These are phyloP conservation scores for Trypanosoma caninum DNA, from an alignment of 208 protist species.

Conservation along the genomic window DNA sequence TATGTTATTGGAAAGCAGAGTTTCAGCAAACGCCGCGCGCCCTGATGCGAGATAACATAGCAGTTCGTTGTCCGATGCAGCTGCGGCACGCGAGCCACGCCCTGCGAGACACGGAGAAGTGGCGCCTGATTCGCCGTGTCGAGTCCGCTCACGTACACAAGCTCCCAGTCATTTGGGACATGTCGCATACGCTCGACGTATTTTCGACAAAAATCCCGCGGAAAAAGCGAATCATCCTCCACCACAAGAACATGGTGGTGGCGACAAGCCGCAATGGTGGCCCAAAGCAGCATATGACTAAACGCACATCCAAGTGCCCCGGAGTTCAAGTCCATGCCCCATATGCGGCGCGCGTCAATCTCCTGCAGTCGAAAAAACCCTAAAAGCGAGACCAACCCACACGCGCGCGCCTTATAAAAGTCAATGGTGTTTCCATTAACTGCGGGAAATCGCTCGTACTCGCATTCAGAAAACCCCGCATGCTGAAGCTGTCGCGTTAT, in stretches of 20 bases:
- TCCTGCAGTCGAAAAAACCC: slow-evolving; percentile 45
- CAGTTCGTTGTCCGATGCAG: slow-evolving; percentile 85
- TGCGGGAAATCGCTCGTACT: slow-evolving; percentile 43
- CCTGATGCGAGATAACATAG: slow-evolving; percentile 64
- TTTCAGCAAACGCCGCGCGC: slow-evolving; percentile 52
- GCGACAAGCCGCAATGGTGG: slow-evolving; percentile 42
- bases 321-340: slow-evolving; percentile 84
- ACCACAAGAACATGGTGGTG: slow-evolving; percentile 33
- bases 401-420: slow-evolving; percentile 22
- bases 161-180: slow-evolving; percentile 69
- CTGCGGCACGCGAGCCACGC: slow-evolving; percentile 66
- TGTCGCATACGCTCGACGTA: slow-evolving; percentile 19
- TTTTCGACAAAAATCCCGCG: slow-evolving; percentile 29
- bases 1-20: slow-evolving; percentile 70
- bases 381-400: slow-evolving; percentile 58
- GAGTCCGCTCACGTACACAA: slow-evolving; percentile 82
- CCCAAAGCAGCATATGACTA: slow-evolving; percentile 72
- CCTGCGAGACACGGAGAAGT: slow-evolving; percentile 25
- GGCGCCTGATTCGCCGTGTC: slow-evolving; percentile 62
- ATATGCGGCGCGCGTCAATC: slow-evolving; percentile 42
- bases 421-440: slow-evolving; percentile 43
- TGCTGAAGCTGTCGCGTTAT: slow-evolving; percentile 36
- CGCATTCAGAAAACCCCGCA: slow-evolving; percentile 25
- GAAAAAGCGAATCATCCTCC: slow-evolving; percentile 60
- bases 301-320: slow-evolving; percentile 80